phyloP scores from a whole-genome alignment of 805 yeast genomes.

The Wickerhamiella nectarea region DNA sequence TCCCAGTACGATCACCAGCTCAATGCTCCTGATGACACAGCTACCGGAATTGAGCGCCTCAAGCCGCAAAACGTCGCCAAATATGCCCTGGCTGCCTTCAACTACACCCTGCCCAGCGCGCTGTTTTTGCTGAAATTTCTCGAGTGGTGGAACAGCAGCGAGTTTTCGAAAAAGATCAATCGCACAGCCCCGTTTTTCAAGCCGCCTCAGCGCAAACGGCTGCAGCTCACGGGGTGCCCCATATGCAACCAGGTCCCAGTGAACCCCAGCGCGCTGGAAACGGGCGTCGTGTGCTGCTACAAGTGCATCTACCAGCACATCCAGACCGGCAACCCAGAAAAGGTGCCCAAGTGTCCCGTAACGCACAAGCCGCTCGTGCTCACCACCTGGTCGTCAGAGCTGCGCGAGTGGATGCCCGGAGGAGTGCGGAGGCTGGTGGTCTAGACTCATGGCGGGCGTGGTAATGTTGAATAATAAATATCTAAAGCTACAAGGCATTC shows the following conservation, averaged over 20 bases:
- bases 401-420: slow-evolving; percentile 54
- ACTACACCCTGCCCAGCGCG: slow-evolving; percentile 58
- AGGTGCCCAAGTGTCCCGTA: slow-evolving; percentile 71
- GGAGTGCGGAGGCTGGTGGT: slow-evolving; percentile 66
- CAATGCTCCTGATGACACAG: slow-evolving; percentile 9
- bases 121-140: slow-evolving; percentile 69
- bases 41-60: slow-evolving; percentile 2
- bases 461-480: not conserved
- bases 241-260: slow-evolving; percentile 43
- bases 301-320: slow-evolving; percentile 64
- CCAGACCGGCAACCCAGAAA: slow-evolving; percentile 32
- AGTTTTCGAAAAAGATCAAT: slow-evolving; percentile 34
- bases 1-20: slow-evolving; percentile 22
- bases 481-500: slow-evolving; percentile 7
- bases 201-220: slow-evolving; percentile 17
- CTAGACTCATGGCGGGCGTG: slow-evolving; percentile 24
- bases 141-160: slow-evolving; percentile 87
- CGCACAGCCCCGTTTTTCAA: slow-evolving; percentile 13
- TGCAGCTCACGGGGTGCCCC: slow-evolving; percentile 37
- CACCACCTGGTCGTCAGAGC: slow-evolving; percentile 39
- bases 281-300: slow-evolving; percentile 84
- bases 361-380: slow-evolving; percentile 61
- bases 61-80: slow-evolving; percentile 1
- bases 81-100: slow-evolving; percentile 10
- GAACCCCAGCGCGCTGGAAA: slow-evolving; percentile 79